Evolutionary conservation across 345 rosid genomes (phyloP).

Genomic region (Salix udensis): DNA sequence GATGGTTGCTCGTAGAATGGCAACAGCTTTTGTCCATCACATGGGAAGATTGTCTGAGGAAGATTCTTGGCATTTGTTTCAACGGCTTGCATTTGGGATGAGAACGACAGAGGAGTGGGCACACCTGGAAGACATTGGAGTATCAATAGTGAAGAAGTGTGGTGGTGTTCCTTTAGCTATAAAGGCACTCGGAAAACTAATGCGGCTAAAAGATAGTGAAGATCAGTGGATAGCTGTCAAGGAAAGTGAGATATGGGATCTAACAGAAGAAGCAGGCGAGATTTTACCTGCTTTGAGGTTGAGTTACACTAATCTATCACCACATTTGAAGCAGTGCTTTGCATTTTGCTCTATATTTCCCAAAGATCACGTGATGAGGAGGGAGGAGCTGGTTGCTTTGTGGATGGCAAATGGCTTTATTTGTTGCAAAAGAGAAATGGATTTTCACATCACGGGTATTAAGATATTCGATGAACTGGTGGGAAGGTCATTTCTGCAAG

Average conservation of each 20-base stretch:
- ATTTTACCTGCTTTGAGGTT: not conserved
- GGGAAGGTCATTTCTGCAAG: constrained; percentile 21
- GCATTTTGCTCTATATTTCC: constrained; percentile 6
- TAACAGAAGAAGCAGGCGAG: not conserved
- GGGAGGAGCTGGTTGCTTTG: constrained; percentile 3
- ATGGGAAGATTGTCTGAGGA: constrained; percentile 1
- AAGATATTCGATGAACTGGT: constrained; percentile 15
- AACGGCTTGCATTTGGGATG: not conserved
- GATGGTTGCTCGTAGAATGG: constrained; percentile 7
- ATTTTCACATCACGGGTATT: constrained; percentile 8
- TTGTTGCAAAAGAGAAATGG: not conserved
- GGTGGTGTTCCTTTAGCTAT: constrained; percentile 16
- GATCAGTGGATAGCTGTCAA: constrained; percentile 8
- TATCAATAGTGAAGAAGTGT: constrained; percentile 12
- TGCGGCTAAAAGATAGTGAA: not conserved
- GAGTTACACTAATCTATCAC: constrained; percentile 1
- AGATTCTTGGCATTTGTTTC: constrained; percentile 11
- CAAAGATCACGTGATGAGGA: not conserved
- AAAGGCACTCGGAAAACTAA: constrained; percentile 12
- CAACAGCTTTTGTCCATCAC: not conserved
- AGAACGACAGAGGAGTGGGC: not conserved
- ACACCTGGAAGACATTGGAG: constrained; percentile 4
- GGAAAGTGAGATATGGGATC: constrained; percentile 16
- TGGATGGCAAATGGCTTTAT: constrained; percentile 35
- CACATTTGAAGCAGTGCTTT: constrained; percentile 2